Evolutionary conservation across 371 early-diverging fungal species (phyloP), one percentile per base, ranked within the genome.

Genomic region (Circinella umbellata): DNA sequence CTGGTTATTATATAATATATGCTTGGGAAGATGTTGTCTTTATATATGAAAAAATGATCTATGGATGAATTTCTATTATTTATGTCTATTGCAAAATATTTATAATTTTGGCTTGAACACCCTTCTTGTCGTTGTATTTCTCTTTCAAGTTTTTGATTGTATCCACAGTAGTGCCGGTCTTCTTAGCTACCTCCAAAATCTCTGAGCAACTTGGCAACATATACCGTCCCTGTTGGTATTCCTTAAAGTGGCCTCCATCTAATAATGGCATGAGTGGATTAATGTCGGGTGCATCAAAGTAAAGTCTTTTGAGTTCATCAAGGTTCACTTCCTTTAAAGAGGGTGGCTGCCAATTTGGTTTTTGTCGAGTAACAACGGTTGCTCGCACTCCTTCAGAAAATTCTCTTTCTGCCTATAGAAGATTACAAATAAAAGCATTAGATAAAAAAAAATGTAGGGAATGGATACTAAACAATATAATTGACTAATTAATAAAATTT

Each of bases 361-460:
- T 36, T 49, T 17, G 64, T 34, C 79, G 65, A 35, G 81, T 81
- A 54, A 94, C 78, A 60, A 96, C 79, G 53, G 80, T 75, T 20
- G 93, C 87, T 27, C 74, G 87, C 5, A 95, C 94, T n/a, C 97
- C 96, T 83, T 95, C 94, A 48, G 79, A 68, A 73, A 97, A 94
- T 74, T 97, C 97, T 64, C 61, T 67, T 7, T 37, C 64, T 34
- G 46, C 47, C 61, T 67, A 27, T 13, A 17, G 15, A 13, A n/a
- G 7, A 13, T 8, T 1, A 51, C 14, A 15, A 15, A 15, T n/a
- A 15, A 15, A 51, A 51, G 1, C 0, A 13, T 14, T 15, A 51
- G 15, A 17, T 17, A 51, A 15, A 15, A 4, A 8, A 6, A 15
- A 17, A 14, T 51, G 14, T 8, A 49, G 10, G 14, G 5, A 5